Evolutionary conservation across 495 filamentous ascomycete species (phyloP).

Genomic region (Clohesyomyces aquaticus): DNA sequence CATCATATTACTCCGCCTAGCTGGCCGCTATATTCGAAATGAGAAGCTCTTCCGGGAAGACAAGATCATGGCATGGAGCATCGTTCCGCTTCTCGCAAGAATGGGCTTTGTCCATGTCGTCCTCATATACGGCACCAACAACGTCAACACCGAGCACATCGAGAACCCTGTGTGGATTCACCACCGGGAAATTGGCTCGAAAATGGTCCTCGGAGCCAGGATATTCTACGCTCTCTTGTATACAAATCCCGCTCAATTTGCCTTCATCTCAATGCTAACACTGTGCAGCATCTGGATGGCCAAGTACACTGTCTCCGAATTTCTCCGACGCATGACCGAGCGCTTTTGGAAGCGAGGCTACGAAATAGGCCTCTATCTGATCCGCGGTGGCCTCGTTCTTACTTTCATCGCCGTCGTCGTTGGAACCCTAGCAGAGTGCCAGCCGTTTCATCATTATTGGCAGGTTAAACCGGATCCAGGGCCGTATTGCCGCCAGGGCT

Average conservation of each 20-base stretch:
- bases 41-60: slow-evolving; percentile 85
- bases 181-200: slow-evolving; percentile 62
- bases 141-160: slow-evolving; percentile 58
- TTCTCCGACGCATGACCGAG: slow-evolving; percentile 77
- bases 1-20: slow-evolving; percentile 77
- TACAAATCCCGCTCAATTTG: not conserved
- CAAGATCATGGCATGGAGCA: slow-evolving; percentile 76
- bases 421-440: slow-evolving; percentile 81
- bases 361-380: slow-evolving; percentile 64
- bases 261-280: slow-evolving; percentile 2
- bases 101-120: slow-evolving; percentile 89
- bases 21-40: slow-evolving; percentile 78
- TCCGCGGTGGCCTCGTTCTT: slow-evolving; percentile 71
- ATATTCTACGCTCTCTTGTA: slow-evolving; percentile 71
- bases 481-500: slow-evolving; percentile 78
- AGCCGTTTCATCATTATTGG: slow-evolving; percentile 84
- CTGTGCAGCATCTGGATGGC: slow-evolving; percentile 94
- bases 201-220: slow-evolving; percentile 65
- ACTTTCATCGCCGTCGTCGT: slow-evolving; percentile 82
- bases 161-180: slow-evolving; percentile 49
- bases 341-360: slow-evolving; percentile 73
- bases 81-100: slow-evolving; percentile 77
- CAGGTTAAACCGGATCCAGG: slow-evolving; percentile 89
- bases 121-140: slow-evolving; percentile 86
- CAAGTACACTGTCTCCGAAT: slow-evolving; percentile 88